Conservation (phyloP, 345 rosid species). For the Odontarrhena argentea region DNA sequence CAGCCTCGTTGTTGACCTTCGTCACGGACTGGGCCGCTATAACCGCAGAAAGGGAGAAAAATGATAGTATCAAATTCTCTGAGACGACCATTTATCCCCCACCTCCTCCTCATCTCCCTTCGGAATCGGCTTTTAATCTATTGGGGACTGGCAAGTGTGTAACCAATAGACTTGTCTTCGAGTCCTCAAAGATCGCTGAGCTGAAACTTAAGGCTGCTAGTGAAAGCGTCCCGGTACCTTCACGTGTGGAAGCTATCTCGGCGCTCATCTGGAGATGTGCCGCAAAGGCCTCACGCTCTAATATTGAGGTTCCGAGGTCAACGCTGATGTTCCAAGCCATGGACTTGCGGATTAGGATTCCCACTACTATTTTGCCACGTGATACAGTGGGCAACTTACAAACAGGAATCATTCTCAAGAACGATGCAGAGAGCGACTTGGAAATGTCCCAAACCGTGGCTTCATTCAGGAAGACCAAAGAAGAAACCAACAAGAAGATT, state of each 20-base stretch:
- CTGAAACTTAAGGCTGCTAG: conserved; percentile 17
- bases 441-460: conserved; percentile 24
- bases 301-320: not conserved
- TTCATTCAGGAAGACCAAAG: conserved; percentile 24
- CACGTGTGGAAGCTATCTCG: conserved; percentile 33
- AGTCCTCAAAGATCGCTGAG: conserved; percentile 15
- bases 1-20: conserved; percentile 38
- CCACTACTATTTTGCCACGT: conserved; percentile 11
- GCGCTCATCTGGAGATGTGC: conserved; percentile 33
- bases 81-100: conserved; percentile 29
- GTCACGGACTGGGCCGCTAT: conserved; percentile 19
- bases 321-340: conserved; percentile 30
- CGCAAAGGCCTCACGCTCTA: not conserved
- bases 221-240: not conserved
- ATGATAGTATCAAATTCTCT: not conserved
- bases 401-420: not conserved
- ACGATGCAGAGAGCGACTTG: not conserved
- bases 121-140: no score
- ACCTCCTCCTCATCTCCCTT: not conserved
- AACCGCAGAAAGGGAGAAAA: not conserved
- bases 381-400: conserved; percentile 32
- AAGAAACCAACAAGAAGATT: not conserved
- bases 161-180: conserved; percentile 13
- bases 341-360: conserved; percentile 36
- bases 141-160: not conserved